Evolutionary conservation across 1,284 basidiomycete species (phyloP), one percentile per base, ranked within the genome.

Genomic region (Pseudozyma hubeiensis): DNA sequence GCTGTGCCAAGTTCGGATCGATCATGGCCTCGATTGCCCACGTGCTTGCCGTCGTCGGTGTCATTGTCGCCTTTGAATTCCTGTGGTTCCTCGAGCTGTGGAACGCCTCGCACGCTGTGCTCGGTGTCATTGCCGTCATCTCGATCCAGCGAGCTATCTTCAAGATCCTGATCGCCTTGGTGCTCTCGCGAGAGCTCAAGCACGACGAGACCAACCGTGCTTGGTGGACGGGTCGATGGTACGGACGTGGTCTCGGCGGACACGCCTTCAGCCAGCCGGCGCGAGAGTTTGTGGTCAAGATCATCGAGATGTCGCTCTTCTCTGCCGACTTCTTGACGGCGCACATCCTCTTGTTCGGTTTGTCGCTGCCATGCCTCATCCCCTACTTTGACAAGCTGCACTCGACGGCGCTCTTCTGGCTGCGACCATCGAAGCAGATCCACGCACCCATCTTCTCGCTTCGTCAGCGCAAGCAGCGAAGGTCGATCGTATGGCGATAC

Each of bases 11-110:
- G 69, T 84, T 84, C 31, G 82, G 81, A 44, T 82, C 80, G 61
- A 75, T 82, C 61, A 83, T 84, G 80, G 81, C 82, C 14, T 72
- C 79, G 39, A 80, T 79, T 47, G 82, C 82, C 5, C 82, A 84
- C 71, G 61, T 80, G 29, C 73, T 84, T 19, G 74, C 81, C 55
- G 81, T 84, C 51, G 53, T 79, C 29, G 82, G 82, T 65, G 73
- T 84, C 33, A 68, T 84, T 43, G 81, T 62, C 46, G 70, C 78
- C 9, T 79, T 80, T 19, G 41, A 62, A 52, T 82, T 78, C 35
- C 71, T 95, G 89, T 97, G 95, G 94, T 93, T 92, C 89, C 88
- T 97, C 67, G 95, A 97, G 85, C 87, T 90, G 16, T 99, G 95
- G 95, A 89, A 96, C 75, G 89, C 91, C 24, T 91, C 93, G 3